These are phyloP conservation scores for Pharnaceum exiguum DNA, from an alignment of 148 eudicot genomes.

Conservation along the genomic window DNA sequence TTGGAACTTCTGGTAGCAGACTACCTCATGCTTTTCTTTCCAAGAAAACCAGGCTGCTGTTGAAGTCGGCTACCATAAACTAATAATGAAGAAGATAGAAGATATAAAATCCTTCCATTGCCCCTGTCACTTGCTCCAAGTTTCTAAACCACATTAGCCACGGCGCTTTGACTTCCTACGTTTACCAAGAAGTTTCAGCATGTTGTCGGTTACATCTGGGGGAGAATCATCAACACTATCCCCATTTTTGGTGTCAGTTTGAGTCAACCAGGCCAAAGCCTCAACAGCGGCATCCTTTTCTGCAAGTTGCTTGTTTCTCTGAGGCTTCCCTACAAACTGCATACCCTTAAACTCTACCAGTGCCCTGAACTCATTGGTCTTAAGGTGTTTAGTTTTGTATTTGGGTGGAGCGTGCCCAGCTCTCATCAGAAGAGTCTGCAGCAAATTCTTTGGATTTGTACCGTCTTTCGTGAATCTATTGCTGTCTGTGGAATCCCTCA, in stretches of 20 bases:
- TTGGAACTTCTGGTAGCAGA: too few relatives aligned
- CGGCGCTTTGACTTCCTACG: slow-evolving; percentile 67
- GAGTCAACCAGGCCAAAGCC: slow-evolving; percentile 94
- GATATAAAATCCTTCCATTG: too few relatives aligned
- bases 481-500: slow-evolving; percentile 38
- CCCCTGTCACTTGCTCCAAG: too few relatives aligned
- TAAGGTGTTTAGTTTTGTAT: slow-evolving; percentile 89
- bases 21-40: too few relatives aligned
- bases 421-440: slow-evolving; percentile 93
- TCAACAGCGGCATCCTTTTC: slow-evolving; percentile 94
- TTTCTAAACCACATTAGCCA: too few relatives aligned
- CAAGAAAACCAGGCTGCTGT: too few relatives aligned
- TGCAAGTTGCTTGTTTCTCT: slow-evolving; percentile 75
- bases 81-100: too few relatives aligned
- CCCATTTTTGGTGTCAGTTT: slow-evolving; percentile 39
- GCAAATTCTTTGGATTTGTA: slow-evolving; percentile 85
- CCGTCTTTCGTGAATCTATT: slow-evolving; percentile 78
- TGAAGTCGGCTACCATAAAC: too few relatives aligned
- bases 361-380: slow-evolving; percentile 91
- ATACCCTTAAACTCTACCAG: slow-evolving; percentile 94
- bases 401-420: slow-evolving; percentile 97
- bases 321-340: slow-evolving; percentile 98
- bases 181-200: slow-evolving; percentile 89
- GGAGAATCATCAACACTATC: slow-evolving; percentile 49
- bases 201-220: slow-evolving; percentile 87